Conservation (phyloP, 129 eudicot genomes). For the Arctium minus region DNA sequence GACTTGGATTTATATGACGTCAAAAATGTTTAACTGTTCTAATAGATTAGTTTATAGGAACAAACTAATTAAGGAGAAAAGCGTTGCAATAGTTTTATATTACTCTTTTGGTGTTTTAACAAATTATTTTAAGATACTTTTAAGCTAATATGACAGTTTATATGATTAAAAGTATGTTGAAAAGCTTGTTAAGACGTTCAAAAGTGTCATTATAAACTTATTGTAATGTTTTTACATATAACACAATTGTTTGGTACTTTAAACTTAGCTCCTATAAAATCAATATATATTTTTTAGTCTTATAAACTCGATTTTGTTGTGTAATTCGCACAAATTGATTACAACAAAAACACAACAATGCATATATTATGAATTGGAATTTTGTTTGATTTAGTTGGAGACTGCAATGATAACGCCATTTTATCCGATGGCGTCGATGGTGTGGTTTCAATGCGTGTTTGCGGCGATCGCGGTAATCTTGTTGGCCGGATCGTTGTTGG, state of each 20-base stretch:
- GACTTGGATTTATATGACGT: background rate
- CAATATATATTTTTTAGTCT: too few relatives aligned
- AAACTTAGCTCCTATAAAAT: too few relatives aligned
- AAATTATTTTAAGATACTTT: background rate
- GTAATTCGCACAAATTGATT: background rate
- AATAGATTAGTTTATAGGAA: background rate
- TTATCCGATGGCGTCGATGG: conserved; percentile 70
- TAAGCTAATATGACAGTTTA: too few relatives aligned
- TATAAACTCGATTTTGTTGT: background rate
- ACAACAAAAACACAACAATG: too few relatives aligned
- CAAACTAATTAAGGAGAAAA: too few relatives aligned
- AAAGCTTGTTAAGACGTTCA: too few relatives aligned
- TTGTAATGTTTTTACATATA: too few relatives aligned
- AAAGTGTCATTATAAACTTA: too few relatives aligned
- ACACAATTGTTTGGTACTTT: background rate
- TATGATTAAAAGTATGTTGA: too few relatives aligned
- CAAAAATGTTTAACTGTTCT: background rate
- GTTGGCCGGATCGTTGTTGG: conserved; percentile 59
- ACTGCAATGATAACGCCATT: conserved; percentile 41
- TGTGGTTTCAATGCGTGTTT: conserved; percentile 71
- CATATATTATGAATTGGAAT: background rate
- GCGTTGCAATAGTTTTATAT: too few relatives aligned
- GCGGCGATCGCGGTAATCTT: conserved; percentile 52
- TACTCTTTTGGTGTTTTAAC: too few relatives aligned
- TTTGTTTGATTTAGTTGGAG: conserved; percentile 29